Conservation (phyloP, 192 early-diverging fungal genomes). For the Spizellomyces sp. region DNA sequence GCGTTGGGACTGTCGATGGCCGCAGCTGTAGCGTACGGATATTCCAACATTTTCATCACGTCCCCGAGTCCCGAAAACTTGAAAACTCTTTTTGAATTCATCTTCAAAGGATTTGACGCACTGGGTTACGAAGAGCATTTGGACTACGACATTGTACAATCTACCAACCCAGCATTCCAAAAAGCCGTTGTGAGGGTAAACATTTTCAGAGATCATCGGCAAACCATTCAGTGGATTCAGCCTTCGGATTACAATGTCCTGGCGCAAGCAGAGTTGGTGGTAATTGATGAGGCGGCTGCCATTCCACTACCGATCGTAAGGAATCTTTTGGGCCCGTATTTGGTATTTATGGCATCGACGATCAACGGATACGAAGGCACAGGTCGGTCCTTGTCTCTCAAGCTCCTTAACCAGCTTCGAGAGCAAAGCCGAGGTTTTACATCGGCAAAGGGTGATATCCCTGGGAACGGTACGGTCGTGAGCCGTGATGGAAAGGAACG, state of each 20-base stretch:
- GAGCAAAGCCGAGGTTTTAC: slow-evolving; percentile 84
- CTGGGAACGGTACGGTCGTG: slow-evolving; percentile 46
- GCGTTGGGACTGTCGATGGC: slow-evolving; percentile 93
- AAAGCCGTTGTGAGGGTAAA: slow-evolving; percentile 96
- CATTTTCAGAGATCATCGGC: slow-evolving; percentile 93
- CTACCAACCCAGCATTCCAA: slow-evolving; percentile 93
- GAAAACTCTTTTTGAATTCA: slow-evolving; percentile 97
- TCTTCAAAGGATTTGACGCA: slow-evolving; percentile 97
- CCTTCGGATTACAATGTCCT: slow-evolving; percentile 91
- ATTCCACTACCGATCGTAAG: slow-evolving; percentile 94
- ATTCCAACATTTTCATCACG: slow-evolving; percentile 99
- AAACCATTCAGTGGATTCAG: slow-evolving; percentile 98
- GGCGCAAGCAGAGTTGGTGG: slow-evolving; percentile 94
- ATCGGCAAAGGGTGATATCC: slow-evolving; percentile 19
- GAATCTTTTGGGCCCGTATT: slow-evolving; percentile 88
- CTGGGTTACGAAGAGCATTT: slow-evolving; percentile 98
- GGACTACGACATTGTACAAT: slow-evolving; percentile 99
- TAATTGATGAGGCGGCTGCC: slow-evolving; percentile 98
- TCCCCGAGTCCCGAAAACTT: slow-evolving; percentile 97
- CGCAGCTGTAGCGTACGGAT: slow-evolving; percentile 95
- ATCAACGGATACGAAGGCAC: slow-evolving; percentile 99
- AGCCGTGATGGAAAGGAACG: slow-evolving; percentile 60
- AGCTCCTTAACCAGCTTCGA: slow-evolving; percentile 92
- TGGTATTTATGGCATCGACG: slow-evolving; percentile 98
- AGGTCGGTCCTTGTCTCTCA: slow-evolving; percentile 93